These are phyloP conservation scores for Fagopyrum homotropicum DNA, from an alignment of 148 eudicot genomes.

Conservation along the genomic window DNA sequence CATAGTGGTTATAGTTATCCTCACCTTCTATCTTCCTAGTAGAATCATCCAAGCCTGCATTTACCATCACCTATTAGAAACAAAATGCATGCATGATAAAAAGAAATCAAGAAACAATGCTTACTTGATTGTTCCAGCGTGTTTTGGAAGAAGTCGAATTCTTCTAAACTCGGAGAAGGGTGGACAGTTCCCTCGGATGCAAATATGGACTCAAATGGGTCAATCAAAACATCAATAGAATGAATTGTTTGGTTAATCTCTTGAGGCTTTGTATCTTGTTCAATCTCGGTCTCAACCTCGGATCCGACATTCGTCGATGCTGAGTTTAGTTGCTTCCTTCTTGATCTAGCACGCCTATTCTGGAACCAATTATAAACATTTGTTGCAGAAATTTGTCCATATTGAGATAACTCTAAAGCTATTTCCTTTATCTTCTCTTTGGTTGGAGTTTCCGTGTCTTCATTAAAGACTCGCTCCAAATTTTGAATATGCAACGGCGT, in stretches of 20 bases:
- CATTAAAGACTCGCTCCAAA: slow-evolving; percentile 78
- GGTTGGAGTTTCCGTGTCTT: slow-evolving; percentile 85
- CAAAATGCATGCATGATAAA: not conserved
- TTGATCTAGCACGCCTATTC: slow-evolving; percentile 88
- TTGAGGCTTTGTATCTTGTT: no score
- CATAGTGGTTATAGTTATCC: slow-evolving; percentile 37
- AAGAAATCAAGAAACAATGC: slow-evolving; percentile 11
- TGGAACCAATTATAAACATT: slow-evolving; percentile 97
- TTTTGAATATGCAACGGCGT: slow-evolving; percentile 82
- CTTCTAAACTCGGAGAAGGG: slow-evolving; percentile 46
- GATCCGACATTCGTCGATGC: slow-evolving; percentile 62
- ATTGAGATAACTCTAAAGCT: slow-evolving; percentile 64
- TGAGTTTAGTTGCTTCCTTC: slow-evolving; percentile 62
- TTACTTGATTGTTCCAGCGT: slow-evolving; percentile 68
- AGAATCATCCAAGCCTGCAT: slow-evolving; percentile 64
- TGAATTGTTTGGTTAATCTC: slow-evolving; percentile 13
- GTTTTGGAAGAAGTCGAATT: slow-evolving; percentile 54
- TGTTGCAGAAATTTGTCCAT: slow-evolving; percentile 86
- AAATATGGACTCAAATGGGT: slow-evolving; percentile 45
- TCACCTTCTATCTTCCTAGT: slow-evolving; percentile 63
- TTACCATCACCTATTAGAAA: not conserved
- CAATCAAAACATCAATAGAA: slow-evolving; percentile 34
- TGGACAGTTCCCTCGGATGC: slow-evolving; percentile 41
- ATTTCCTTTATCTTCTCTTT: slow-evolving; percentile 92
- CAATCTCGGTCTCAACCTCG: slow-evolving; percentile 62